A percentile compares a stretch with the other conserved stretches of the same genome.
Evolutionary conservation across 768 basidiomycete species (phyloP).

Genomic region (Gymnopilus dilepis): DNA sequence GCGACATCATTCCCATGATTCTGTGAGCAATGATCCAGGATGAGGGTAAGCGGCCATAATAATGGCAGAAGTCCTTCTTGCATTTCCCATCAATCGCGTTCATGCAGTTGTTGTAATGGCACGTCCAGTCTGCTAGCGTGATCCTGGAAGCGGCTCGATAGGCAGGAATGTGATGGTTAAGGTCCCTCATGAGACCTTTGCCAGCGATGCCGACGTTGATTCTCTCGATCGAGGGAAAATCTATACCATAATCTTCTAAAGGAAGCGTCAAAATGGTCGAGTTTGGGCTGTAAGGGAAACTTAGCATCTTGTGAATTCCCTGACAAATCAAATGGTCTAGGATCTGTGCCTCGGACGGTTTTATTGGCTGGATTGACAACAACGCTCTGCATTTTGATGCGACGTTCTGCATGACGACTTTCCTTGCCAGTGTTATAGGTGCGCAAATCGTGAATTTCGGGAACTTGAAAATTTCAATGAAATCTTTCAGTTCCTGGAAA

Average conservation of each 20-base stretch:
- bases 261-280: not conserved
- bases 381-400: not conserved
- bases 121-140: conserved; percentile 25
- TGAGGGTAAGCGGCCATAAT: conserved; percentile 2
- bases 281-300: not conserved
- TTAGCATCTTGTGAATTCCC: not conserved
- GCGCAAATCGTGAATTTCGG: not conserved
- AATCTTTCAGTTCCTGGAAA: not conserved
- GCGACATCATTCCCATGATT: not conserved
- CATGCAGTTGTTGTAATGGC: conserved; percentile 12
- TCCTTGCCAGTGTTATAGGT: not conserved
- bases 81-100: conserved; percentile 10
- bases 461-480: not conserved
- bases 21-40: conserved; percentile 23
- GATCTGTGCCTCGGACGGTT: not conserved
- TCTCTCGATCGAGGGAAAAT: not conserved
- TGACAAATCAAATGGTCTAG: not conserved
- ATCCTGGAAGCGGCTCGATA: conserved; percentile 1
- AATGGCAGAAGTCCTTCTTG: conserved; percentile 3
- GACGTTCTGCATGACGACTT: not conserved
- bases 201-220: not conserved
- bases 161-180: not conserved
- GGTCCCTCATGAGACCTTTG: not conserved
- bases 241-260: not conserved
- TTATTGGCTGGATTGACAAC: not conserved